phyloP scores from a whole-genome alignment of 805 yeast genomes.

The Lachancea nothofagi region DNA sequence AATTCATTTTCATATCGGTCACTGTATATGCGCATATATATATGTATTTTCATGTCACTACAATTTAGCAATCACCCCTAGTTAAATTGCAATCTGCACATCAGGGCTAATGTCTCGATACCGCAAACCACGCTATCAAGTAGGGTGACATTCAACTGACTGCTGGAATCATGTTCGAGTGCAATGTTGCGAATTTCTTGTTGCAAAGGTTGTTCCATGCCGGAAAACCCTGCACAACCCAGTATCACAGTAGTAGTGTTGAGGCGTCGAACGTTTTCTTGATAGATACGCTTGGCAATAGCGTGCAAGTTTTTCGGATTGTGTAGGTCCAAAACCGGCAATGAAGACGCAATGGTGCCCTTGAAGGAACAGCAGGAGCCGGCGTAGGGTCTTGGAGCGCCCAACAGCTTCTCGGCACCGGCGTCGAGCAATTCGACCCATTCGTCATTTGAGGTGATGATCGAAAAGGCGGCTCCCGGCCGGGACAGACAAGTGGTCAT shows the following conservation, averaged over 20 bases:
- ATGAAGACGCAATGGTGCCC: slow-evolving; percentile 23
- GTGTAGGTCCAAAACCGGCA: slow-evolving; percentile 21
- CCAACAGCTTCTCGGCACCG: slow-evolving; percentile 12
- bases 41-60: not conserved
- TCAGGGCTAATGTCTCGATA: slow-evolving; percentile 5
- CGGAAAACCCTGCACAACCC: slow-evolving; percentile 30
- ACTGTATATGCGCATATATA: too few relatives aligned
- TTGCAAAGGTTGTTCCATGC: slow-evolving; percentile 13
- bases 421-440: slow-evolving; percentile 22
- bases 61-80: slow-evolving; percentile 3
- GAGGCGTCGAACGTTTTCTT: slow-evolving; percentile 16
- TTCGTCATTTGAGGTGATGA: slow-evolving; percentile 24
- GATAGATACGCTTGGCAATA: slow-evolving; percentile 15
- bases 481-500: slow-evolving; percentile 15
- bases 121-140: slow-evolving; percentile 11
- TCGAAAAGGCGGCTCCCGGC: slow-evolving; percentile 16
- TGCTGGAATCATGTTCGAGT: not conserved
- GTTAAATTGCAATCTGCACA: slow-evolving; percentile 4
- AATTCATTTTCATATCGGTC: too few relatives aligned
- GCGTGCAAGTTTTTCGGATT: slow-evolving; percentile 11
- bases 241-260: slow-evolving; percentile 18
- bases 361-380: slow-evolving; percentile 23
- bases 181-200: slow-evolving; percentile 4
- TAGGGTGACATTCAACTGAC: slow-evolving; percentile 4
- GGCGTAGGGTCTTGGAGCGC: slow-evolving; percentile 5